Conservation (phyloP, 805 yeast species). For the Wickerhamiella hasegawae region DNA sequence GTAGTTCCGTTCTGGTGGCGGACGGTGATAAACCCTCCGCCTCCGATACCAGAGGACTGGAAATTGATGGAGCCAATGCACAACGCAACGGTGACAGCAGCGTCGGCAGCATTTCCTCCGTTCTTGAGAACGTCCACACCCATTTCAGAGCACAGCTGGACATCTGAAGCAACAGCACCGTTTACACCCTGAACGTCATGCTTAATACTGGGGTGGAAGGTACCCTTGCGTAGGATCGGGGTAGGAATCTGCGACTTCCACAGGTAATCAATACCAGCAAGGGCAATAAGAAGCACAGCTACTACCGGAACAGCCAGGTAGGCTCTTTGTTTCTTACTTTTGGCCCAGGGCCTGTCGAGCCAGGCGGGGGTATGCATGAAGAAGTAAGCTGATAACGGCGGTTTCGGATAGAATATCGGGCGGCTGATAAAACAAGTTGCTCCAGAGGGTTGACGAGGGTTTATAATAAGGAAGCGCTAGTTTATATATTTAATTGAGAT, state of each 20-base stretch:
- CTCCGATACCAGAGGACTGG: conserved; percentile 82
- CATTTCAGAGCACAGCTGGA: conserved; percentile 43
- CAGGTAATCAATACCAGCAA: no score
- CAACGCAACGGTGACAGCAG: conserved; percentile 73
- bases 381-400: no score
- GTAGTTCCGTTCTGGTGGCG: conserved; percentile 30
- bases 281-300: no score
- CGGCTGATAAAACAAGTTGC: no score
- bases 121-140: conserved; percentile 37
- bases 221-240: conserved; percentile 7
- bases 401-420: no score
- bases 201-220: conserved; percentile 9
- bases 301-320: no score
- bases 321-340: no score
- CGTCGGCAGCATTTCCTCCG: conserved; percentile 81
- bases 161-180: conserved; percentile 58
- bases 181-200: conserved; percentile 16
- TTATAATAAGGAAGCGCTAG: no score
- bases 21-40: conserved; percentile 66
- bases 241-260: background rate
- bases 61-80: conserved; percentile 77
- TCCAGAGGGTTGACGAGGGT: no score
- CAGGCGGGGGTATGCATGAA: background rate
- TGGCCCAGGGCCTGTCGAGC: background rate
- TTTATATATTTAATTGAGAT: no score